These are phyloP conservation scores for Wallacemonas sp. DNA, from an alignment of 208 protist species.

Conservation along the genomic window DNA sequence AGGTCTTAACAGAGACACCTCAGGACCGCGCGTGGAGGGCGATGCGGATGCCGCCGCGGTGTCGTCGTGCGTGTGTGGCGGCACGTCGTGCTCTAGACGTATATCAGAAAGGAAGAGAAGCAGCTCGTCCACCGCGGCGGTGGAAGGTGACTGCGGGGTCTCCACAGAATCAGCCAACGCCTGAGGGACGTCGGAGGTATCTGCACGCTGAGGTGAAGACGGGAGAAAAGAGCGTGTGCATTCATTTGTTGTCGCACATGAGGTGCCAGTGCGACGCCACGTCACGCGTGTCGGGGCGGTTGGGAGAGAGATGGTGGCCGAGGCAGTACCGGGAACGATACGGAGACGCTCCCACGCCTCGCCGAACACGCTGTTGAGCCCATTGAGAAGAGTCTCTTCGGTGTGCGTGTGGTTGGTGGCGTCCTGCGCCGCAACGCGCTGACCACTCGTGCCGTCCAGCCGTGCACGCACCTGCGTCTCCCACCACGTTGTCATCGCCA, in stretches of 20 bases:
- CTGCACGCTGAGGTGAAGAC: too few species aligned
- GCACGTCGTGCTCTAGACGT: not conserved
- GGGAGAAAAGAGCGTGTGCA: too few species aligned
- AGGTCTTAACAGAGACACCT: slow-evolving; percentile 18
- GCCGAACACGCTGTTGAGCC: slow-evolving; percentile 9
- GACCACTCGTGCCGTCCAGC: slow-evolving; percentile 20
- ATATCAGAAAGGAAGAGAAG: not conserved
- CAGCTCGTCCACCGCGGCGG: not conserved
- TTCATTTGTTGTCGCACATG: not conserved
- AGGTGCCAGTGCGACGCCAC: not conserved
- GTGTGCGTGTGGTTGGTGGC: too few species aligned
- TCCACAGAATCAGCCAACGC: too few species aligned
- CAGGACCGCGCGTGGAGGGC: too few species aligned
- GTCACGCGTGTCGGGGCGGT: not conserved
- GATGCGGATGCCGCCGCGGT: not conserved
- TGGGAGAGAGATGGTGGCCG: not conserved
- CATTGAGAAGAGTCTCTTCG: not conserved
- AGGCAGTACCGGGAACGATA: not conserved
- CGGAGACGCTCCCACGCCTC: not conserved
- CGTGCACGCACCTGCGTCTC: slow-evolving; percentile 16
- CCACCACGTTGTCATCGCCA: slow-evolving; percentile 56
- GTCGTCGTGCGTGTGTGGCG: too few species aligned
- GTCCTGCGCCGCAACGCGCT: not conserved
- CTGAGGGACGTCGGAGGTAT: too few species aligned
- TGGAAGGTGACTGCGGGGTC: too few species aligned